Evolutionary conservation across 75 land plant species (phyloP).

Genomic region (Larix kaempferi): DNA sequence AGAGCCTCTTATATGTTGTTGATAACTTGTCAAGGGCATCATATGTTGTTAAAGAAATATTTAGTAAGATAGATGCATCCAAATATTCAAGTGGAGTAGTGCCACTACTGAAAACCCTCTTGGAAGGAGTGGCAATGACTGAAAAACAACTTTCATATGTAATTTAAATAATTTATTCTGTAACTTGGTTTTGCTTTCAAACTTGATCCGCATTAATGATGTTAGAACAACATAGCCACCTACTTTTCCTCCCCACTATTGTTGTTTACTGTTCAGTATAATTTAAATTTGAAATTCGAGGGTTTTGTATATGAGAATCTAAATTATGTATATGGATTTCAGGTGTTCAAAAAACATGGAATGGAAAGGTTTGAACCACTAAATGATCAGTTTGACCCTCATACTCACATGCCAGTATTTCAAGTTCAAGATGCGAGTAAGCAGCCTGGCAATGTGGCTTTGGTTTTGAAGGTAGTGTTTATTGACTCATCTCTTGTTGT

Average conservation of each 20-base stretch:
- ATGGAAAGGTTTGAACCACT: conserved; percentile 77
- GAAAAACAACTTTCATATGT: conserved; percentile 84
- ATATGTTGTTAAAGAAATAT: conserved; percentile 61
- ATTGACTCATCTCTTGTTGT: too few species aligned
- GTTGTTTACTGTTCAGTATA: too few species aligned
- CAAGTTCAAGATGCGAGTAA: conserved; percentile 77
- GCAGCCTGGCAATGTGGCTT: conserved; percentile 71
- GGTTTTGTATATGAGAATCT: too few species aligned
- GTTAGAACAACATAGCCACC: too few species aligned
- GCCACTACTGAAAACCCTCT: conserved; percentile 57
- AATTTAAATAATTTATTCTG: too few species aligned
- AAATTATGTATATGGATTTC: too few species aligned
- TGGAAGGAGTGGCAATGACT: conserved; percentile 92
- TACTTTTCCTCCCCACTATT: too few species aligned
- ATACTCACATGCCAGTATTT: conserved; percentile 74
- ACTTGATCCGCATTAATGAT: too few species aligned
- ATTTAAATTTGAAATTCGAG: too few species aligned
- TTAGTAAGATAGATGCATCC: conserved; percentile 47
- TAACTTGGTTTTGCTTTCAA: too few species aligned
- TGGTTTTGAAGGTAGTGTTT: conserved; percentile 87
- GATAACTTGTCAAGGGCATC: too few species aligned
- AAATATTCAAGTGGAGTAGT: conserved; percentile 56
- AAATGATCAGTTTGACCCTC: conserved; percentile 85
- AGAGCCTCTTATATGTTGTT: too few species aligned
- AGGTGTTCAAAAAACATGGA: conserved; percentile 75